Conservation (phyloP, 352 stramenopile species). For the Globisporangium cylindrosporum region DNA sequence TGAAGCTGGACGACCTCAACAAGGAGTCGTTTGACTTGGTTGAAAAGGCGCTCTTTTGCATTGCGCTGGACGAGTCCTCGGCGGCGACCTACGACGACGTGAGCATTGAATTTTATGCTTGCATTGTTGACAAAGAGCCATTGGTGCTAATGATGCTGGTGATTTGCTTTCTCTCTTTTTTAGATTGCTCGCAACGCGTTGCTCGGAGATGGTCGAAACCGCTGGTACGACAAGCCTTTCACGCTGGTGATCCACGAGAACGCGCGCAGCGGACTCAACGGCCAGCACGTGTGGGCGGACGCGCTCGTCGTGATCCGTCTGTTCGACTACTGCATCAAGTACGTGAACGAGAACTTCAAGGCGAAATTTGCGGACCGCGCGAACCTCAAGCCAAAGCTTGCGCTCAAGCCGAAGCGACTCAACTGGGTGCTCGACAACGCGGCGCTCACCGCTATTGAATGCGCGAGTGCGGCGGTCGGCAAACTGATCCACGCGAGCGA, state of each 20-base stretch:
- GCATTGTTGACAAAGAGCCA: not conserved
- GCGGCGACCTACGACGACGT: slow-evolving; percentile 79
- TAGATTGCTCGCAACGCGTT: slow-evolving; percentile 81
- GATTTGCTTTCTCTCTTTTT: not conserved
- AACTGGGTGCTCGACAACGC: slow-evolving; percentile 84
- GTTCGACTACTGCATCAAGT: slow-evolving; percentile 94
- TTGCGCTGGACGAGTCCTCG: slow-evolving; percentile 90
- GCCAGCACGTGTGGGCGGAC: slow-evolving; percentile 98
- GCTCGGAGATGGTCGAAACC: slow-evolving; percentile 91
- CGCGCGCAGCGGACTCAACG: slow-evolving; percentile 92
- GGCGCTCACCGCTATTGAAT: slow-evolving; percentile 79
- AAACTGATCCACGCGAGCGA: slow-evolving; percentile 92
- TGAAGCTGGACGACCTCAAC: slow-evolving; percentile 84
- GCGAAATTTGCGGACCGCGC: slow-evolving; percentile 72
- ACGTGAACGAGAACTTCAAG: slow-evolving; percentile 91
- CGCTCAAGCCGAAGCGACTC: slow-evolving; percentile 69
- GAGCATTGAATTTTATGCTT: not conserved
- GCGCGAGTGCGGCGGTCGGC: slow-evolving; percentile 86
- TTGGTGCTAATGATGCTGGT: not conserved
- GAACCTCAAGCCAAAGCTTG: slow-evolving; percentile 57
- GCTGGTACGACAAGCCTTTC: slow-evolving; percentile 98
- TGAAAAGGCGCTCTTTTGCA: slow-evolving; percentile 91
- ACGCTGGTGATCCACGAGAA: slow-evolving; percentile 96
- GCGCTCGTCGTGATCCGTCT: slow-evolving; percentile 93
- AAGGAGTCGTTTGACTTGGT: slow-evolving; percentile 91